Conservation (phyloP, 1,284 basidiomycete genomes). For the Boletellus sp. region DNA sequence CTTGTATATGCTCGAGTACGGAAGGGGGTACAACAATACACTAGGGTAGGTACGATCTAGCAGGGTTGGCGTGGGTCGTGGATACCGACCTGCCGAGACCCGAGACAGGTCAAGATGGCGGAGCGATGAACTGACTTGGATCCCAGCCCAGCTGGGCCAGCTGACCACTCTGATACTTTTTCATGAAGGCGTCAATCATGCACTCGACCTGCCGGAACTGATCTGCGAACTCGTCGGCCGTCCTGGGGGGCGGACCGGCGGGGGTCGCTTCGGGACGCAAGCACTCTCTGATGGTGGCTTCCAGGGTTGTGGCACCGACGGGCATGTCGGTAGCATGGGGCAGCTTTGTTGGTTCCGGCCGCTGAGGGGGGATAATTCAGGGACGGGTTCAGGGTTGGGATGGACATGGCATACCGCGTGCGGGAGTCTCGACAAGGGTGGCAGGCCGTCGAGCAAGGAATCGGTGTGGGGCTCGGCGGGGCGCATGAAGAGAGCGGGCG, state of each 20-base stretch:
- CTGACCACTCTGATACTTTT: conserved; percentile 17
- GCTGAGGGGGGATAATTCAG: not conserved
- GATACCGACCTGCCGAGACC: not conserved
- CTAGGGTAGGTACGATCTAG: conserved; percentile 7
- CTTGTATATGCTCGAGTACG: conserved; percentile 4
- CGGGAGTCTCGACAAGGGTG: conserved; percentile 5
- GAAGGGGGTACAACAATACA: conserved; percentile 11
- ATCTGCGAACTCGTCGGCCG: conserved; percentile 20
- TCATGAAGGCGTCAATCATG: conserved; percentile 23
- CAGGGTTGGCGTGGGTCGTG: not conserved
- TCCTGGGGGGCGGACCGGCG: conserved; percentile 13
- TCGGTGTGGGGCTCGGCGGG: not conserved
- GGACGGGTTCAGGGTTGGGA: not conserved
- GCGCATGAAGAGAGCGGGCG: not conserved
- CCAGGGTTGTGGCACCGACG: conserved; percentile 1
- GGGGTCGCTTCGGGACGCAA: not conserved
- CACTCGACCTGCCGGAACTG: conserved; percentile 19
- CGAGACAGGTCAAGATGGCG: conserved; percentile 8
- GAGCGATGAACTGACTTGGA: conserved; percentile 16
- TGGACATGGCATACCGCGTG: conserved; percentile 7
- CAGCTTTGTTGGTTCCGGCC: not conserved
- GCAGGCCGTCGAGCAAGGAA: not conserved
- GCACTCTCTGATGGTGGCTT: conserved; percentile 10
- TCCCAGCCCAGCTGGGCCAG: conserved; percentile 28
- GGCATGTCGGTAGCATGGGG: not conserved